A percentile compares a stretch with the other conserved stretches of the same genome.
Evolutionary conservation across 2,329 filamentous ascomycete species (phyloP).

Genomic region (Colletotrichum tofieldiae): DNA sequence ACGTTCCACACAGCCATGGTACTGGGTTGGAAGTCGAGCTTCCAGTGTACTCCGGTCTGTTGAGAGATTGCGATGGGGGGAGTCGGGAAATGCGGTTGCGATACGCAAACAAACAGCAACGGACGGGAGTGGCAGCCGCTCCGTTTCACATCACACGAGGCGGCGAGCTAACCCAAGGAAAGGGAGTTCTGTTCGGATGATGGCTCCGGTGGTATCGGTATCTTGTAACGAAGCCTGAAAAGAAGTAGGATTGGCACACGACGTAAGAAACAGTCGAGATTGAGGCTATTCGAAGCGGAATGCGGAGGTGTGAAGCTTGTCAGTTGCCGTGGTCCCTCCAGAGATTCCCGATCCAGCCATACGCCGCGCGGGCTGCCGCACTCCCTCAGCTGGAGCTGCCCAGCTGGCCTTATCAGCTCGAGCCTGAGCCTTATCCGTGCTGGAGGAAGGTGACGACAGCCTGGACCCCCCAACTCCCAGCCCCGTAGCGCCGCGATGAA

Average conservation of each 20-base stretch:
- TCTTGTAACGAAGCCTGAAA: slow-evolving; percentile 1
- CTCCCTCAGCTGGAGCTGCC: slow-evolving; percentile 27
- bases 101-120: slow-evolving; percentile 35
- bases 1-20: slow-evolving; percentile 61
- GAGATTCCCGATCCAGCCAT: slow-evolving; percentile 20
- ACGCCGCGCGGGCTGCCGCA: slow-evolving; percentile 21
- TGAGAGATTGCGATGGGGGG: slow-evolving; percentile 7
- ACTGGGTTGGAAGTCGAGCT: slow-evolving; percentile 42
- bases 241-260: background rate
- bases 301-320: slow-evolving; percentile 15
- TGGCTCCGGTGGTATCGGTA: background rate
- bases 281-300: slow-evolving; percentile 8
- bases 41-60: slow-evolving; percentile 15
- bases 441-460: slow-evolving; percentile 42
- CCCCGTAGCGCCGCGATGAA: slow-evolving; percentile 22
- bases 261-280: slow-evolving; percentile 1
- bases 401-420: slow-evolving; percentile 41
- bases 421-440: slow-evolving; percentile 42
- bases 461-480: slow-evolving; percentile 26
- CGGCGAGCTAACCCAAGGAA: slow-evolving; percentile 16
- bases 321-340: slow-evolving; percentile 9
- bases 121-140: slow-evolving; percentile 27
- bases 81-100: slow-evolving; percentile 27
- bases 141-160: slow-evolving; percentile 44
- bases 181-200: slow-evolving; percentile 11